Evolutionary conservation across 345 rosid species (phyloP).

Genomic region (Salix caprea): DNA sequence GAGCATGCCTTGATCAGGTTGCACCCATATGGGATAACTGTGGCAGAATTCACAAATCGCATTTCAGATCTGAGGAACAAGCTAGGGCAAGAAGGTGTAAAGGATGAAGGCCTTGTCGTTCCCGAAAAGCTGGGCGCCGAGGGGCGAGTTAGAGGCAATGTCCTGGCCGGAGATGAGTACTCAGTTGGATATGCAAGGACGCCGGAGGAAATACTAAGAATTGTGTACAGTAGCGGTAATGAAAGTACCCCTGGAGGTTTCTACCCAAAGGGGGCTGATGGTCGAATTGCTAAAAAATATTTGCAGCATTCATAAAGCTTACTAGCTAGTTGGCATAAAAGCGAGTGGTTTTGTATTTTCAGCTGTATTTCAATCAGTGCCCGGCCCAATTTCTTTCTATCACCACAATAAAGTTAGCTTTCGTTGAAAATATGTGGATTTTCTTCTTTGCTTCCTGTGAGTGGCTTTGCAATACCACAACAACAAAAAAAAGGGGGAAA

Average conservation of each 20-base stretch:
- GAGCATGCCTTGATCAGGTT: constrained; percentile 28
- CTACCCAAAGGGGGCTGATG: constrained; percentile 61
- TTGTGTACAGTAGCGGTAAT: constrained; percentile 58
- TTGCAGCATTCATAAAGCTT: not conserved
- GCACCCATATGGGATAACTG: constrained; percentile 30
- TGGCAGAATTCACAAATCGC: constrained; percentile 38
- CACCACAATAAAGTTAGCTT: not conserved
- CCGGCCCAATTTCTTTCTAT: not conserved
- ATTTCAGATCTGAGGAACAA: constrained; percentile 36
- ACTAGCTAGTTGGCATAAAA: not conserved
- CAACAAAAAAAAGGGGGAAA: not conserved
- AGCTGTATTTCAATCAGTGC: not conserved
- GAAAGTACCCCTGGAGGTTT: constrained; percentile 53
- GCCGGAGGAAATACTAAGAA: constrained; percentile 52
- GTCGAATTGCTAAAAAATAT: constrained; percentile 48
- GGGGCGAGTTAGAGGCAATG: constrained; percentile 38
- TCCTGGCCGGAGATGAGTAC: constrained; percentile 45
- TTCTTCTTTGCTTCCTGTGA: not conserved
- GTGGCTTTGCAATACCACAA: not conserved
- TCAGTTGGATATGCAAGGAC: constrained; percentile 45
- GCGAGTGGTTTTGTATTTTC: not conserved
- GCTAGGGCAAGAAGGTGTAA: constrained; percentile 35
- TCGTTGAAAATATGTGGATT: not conserved
- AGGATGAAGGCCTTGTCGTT: constrained; percentile 60
- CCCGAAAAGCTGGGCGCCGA: constrained; percentile 31